Percentiles rank a stretch among this genome's conserved stretches.
Evolutionary conservation across 352 stramenopile genomes (phyloP).

Genomic region (Pythium plurisporium): DNA sequence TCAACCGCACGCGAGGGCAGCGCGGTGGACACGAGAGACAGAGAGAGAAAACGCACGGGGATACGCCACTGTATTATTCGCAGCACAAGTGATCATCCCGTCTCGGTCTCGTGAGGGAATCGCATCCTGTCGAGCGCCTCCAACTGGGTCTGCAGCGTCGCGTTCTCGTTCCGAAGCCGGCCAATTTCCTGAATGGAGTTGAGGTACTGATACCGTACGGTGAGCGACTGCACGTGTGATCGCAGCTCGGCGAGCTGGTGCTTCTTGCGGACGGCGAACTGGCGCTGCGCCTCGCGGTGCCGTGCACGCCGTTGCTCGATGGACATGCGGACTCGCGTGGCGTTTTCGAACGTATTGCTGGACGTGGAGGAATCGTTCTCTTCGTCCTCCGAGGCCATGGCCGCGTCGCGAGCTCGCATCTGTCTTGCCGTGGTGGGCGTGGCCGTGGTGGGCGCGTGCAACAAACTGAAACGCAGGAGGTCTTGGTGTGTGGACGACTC

Average conservation of each 20-base stretch:
- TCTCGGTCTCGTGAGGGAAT: background rate
- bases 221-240: background rate
- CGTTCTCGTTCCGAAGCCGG: background rate
- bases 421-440: too few species aligned
- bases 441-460: too few species aligned
- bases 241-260: background rate
- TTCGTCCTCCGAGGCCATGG: background rate
- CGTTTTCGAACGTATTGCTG: background rate
- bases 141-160: background rate
- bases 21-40: too few species aligned
- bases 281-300: background rate
- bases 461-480: too few species aligned
- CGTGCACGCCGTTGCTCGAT: background rate
- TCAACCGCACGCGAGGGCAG: too few species aligned
- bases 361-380: background rate
- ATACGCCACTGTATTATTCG: too few species aligned
- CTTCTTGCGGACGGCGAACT: constrained; percentile 3
- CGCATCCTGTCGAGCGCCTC: background rate
- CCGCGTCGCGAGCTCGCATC: too few species aligned
- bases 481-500: background rate
- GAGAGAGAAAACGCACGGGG: too few species aligned
- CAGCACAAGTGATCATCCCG: too few species aligned
- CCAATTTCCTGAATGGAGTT: background rate
- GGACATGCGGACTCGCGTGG: background rate
- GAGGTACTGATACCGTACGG: background rate